A percentile compares a stretch with the other conserved stretches of the same genome.
These are phyloP conservation scores for Tephrocybe sp. DNA, from an alignment of 768 basidiomycete species.

Conservation along the genomic window DNA sequence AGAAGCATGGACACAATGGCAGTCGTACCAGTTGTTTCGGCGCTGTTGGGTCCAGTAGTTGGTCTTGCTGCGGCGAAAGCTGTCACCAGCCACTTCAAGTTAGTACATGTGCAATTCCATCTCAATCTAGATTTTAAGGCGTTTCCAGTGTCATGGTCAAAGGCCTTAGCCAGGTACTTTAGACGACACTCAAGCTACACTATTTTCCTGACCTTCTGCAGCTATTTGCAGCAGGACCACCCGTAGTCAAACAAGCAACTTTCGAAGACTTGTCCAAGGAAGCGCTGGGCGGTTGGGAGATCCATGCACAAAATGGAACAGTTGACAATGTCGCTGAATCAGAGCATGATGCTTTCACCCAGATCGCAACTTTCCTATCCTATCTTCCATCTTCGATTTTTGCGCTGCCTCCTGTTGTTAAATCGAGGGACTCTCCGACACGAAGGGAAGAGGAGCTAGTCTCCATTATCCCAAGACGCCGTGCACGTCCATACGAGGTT, in stretches of 20 bases:
- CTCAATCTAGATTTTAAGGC: not conserved
- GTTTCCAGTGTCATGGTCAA: conserved; percentile 36
- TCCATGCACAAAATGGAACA: conserved; percentile 34
- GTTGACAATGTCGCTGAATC: conserved; percentile 36
- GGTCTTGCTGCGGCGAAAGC: conserved; percentile 39
- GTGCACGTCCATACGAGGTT: conserved; percentile 33
- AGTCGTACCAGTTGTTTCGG: conserved; percentile 35
- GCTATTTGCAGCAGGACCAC: conserved; percentile 16
- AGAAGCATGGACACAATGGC: conserved; percentile 35
- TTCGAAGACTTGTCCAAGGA: conserved; percentile 18
- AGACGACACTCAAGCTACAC: not conserved
- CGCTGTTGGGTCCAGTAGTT: conserved; percentile 37
- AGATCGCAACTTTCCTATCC: conserved; percentile 33
- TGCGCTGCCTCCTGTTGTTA: conserved; percentile 25
- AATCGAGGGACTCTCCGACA: conserved; percentile 21
- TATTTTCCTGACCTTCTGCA: not conserved
- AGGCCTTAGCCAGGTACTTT: conserved; percentile 28
- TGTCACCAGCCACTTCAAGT: conserved; percentile 36
- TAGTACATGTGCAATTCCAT: not conserved
- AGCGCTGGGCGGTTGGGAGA: conserved; percentile 33
- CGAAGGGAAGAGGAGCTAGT: conserved; percentile 33
- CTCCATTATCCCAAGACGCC: conserved; percentile 33
- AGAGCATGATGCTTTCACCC: conserved; percentile 32
- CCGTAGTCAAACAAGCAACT: conserved; percentile 16
- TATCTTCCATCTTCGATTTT: conserved; percentile 41